phyloP scores from a whole-genome alignment of 2,329 filamentous ascomycete species.

The Fusarium algeriense region DNA sequence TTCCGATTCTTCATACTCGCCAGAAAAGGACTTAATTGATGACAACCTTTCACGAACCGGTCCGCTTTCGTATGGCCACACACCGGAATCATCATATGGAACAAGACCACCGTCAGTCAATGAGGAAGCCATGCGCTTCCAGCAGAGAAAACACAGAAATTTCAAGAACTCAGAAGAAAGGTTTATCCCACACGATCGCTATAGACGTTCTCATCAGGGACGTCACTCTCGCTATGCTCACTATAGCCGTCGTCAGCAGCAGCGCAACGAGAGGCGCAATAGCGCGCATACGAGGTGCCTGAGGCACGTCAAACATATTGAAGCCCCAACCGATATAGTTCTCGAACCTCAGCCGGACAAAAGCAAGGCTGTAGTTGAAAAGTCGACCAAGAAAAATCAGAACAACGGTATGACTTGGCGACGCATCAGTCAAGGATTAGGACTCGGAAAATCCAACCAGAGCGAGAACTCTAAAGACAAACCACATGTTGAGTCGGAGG shows the following conservation, averaged over 20 bases:
- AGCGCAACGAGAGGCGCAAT: not conserved
- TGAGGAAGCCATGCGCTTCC: constrained; percentile 13
- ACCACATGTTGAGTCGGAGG: not conserved
- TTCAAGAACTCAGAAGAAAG: not conserved
- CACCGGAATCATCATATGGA: constrained; percentile 27
- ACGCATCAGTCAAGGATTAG: constrained; percentile 17
- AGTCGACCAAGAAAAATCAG: constrained; percentile 13
- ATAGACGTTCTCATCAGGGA: not conserved
- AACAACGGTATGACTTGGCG: constrained; percentile 8
- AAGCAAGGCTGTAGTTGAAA: constrained; percentile 14
- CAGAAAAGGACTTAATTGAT: constrained; percentile 16
- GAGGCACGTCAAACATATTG: not conserved
- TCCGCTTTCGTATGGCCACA: constrained; percentile 3
- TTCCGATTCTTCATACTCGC: not conserved
- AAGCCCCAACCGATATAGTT: not conserved
- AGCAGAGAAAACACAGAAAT: not conserved
- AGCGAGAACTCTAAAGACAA: not conserved
- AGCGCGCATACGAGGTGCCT: not conserved
- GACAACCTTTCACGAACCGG: constrained; percentile 2
- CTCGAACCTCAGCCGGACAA: not conserved
- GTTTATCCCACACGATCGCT: constrained; percentile 5
- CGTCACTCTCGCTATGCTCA: constrained; percentile 10
- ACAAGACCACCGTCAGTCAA: constrained; percentile 19
- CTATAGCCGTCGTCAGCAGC: not conserved
- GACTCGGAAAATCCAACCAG: constrained; percentile 15